Evolutionary conservation across 768 basidiomycete species (phyloP).

Genomic region (Pulveroboletus sp.): DNA sequence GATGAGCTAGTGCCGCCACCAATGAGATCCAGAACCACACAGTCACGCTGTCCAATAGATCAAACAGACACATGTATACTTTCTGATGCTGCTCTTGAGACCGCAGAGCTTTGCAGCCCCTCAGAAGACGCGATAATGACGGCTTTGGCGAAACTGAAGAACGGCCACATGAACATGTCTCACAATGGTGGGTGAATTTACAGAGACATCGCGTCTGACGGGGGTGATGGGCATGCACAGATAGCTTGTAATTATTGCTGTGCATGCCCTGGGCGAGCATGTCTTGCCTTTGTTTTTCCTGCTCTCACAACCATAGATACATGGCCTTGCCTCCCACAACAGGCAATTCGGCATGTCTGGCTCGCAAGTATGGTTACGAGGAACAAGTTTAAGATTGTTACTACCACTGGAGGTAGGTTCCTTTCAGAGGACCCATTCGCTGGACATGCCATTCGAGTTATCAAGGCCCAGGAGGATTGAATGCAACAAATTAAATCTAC

Average conservation of each 20-base stretch:
- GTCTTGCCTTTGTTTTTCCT: not conserved
- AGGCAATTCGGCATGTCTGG: slow-evolving; percentile 11
- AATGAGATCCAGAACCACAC: no score
- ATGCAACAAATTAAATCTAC: slow-evolving; percentile 84
- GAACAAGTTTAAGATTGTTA: slow-evolving; percentile 74
- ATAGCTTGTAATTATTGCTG: slow-evolving; percentile 8
- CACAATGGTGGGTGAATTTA: not conserved
- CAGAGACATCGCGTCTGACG: not conserved
- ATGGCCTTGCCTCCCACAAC: slow-evolving; percentile 3
- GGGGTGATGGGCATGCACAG: no score
- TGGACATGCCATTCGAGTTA: slow-evolving; percentile 4
- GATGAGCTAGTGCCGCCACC: no score
- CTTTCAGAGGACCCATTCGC: not conserved
- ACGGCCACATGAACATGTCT: not conserved
- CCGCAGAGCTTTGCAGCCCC: not conserved
- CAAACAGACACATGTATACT: no score
- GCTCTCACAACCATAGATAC: slow-evolving; percentile 1
- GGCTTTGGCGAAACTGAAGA: not conserved
- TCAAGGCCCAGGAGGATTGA: slow-evolving; percentile 75
- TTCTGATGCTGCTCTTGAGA: no score
- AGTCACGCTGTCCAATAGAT: no score
- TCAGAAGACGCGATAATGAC: not conserved
- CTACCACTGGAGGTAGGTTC: slow-evolving; percentile 77
- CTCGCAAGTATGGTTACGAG: slow-evolving; percentile 27
- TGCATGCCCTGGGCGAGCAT: not conserved